Evolutionary conservation across 805 yeast species (phyloP).

Genomic region (Saccharomycopsis guyanensis): DNA sequence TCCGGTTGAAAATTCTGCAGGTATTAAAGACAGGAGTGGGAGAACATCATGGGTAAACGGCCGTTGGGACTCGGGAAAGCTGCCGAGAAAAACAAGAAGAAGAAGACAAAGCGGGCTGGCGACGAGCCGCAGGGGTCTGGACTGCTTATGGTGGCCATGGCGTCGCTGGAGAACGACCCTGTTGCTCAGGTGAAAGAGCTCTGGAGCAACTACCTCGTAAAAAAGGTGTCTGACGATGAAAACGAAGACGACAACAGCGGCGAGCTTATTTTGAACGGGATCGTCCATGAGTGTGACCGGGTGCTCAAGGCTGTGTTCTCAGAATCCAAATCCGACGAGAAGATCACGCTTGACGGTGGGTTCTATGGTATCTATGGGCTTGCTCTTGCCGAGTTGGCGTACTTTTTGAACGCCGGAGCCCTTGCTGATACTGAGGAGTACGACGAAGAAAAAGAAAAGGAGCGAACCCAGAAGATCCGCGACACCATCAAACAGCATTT

Average conservation of each 20-base stretch:
- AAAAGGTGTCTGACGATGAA: conserved; percentile 17
- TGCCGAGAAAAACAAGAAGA: conserved; percentile 40
- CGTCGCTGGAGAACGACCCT: conserved; percentile 5
- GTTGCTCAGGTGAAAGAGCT: conserved; percentile 27
- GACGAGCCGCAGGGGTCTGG: neutral
- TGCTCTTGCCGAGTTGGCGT: conserved; percentile 58
- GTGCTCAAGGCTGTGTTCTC: conserved; percentile 39
- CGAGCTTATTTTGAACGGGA: conserved; percentile 66
- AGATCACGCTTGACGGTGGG: conserved; percentile 33
- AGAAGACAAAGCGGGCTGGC: conserved; percentile 24
- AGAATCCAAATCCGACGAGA: conserved; percentile 22
- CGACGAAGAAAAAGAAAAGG: conserved; percentile 23
- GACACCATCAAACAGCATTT: conserved; percentile 49
- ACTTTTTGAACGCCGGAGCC: conserved; percentile 42
- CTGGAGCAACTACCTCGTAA: conserved; percentile 22
- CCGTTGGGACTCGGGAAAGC: conserved; percentile 59
- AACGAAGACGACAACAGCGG: conserved; percentile 21
- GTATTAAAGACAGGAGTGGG: too few species aligned
- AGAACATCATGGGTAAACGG: conserved; percentile 52
- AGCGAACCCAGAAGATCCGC: conserved; percentile 19
- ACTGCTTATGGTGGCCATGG: conserved; percentile 7
- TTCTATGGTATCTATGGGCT: conserved; percentile 72
- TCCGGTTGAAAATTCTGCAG: too few species aligned
- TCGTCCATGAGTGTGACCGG: conserved; percentile 89
- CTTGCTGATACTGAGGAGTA: conserved; percentile 24